phyloP scores from a whole-genome alignment of 2,329 filamentous ascomycete species.

The Xylariaceae sp. region DNA sequence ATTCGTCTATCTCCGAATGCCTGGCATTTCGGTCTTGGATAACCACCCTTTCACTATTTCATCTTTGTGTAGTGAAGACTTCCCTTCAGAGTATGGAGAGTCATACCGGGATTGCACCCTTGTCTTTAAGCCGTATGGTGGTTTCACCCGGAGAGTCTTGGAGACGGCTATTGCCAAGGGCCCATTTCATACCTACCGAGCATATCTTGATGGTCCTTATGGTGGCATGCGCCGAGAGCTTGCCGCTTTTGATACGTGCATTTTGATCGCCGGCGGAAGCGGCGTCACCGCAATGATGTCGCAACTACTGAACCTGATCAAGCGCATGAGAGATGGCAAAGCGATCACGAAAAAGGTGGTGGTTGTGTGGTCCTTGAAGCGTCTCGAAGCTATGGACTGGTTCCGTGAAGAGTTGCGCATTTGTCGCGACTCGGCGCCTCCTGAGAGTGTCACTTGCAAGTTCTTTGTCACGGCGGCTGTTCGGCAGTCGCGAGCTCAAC shows the following conservation, averaged over 20 bases:
- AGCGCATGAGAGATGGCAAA: conserved; percentile 90
- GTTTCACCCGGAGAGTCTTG: conserved; percentile 83
- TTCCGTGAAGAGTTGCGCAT: conserved; percentile 93
- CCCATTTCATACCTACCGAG: conserved; percentile 85
- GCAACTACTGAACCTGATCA: conserved; percentile 88
- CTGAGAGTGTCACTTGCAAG: conserved; percentile 84
- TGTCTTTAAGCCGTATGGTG: conserved; percentile 85
- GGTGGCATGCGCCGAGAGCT: conserved; percentile 89
- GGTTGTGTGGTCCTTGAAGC: conserved; percentile 89
- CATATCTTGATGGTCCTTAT: conserved; percentile 90
- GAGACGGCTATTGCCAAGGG: conserved; percentile 78
- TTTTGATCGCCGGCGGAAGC: conserved; percentile 88
- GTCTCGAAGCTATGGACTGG: conserved; percentile 93
- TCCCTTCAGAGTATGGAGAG: conserved; percentile 85
- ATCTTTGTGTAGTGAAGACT: conserved; percentile 87
- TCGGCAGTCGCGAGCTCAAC: conserved; percentile 37
- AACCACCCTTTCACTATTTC: conserved; percentile 96
- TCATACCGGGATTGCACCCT: conserved; percentile 83
- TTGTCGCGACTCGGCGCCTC: conserved; percentile 82
- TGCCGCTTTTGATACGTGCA: conserved; percentile 86
- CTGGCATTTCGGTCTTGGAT: conserved; percentile 81
- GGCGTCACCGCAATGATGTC: conserved; percentile 92
- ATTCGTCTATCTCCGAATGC: conserved; percentile 92
- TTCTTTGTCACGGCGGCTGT: conserved; percentile 87
- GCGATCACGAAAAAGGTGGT: conserved; percentile 86